Evolutionary conservation across 2,329 filamentous ascomycete genomes (phyloP).

Genomic region (Colletotrichum spinosum): DNA sequence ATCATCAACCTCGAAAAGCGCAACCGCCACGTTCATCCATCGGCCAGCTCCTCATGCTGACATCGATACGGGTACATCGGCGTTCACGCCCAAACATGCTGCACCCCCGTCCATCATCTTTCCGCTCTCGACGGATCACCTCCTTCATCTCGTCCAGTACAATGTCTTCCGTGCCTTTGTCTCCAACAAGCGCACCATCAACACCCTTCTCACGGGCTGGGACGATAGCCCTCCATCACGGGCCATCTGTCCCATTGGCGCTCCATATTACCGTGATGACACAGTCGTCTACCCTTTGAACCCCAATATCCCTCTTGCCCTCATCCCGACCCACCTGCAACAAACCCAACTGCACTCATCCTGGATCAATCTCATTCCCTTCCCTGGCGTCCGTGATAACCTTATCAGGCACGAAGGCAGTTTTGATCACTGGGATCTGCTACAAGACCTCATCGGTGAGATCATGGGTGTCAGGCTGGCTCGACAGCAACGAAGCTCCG

Average conservation of each 20-base stretch:
- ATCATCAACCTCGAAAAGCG: too few relatives aligned
- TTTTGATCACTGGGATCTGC: constrained; percentile 25
- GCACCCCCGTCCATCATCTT: neutral
- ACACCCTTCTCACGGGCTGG: constrained; percentile 8
- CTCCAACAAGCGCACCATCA: constrained; percentile 8
- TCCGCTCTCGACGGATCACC: constrained; percentile 26
- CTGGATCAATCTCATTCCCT: constrained; percentile 35
- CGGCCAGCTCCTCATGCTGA: too few relatives aligned
- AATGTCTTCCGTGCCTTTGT: constrained; percentile 35
- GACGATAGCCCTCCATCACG: neutral
- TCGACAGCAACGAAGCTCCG: neutral
- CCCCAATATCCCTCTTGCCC: constrained; percentile 27
- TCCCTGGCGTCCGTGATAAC: constrained; percentile 29
- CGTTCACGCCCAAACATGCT: neutral
- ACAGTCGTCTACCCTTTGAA: constrained; percentile 27
- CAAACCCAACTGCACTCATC: constrained; percentile 11
- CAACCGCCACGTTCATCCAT: too few relatives aligned
- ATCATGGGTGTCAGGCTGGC: constrained; percentile 13
- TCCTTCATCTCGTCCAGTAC: constrained; percentile 33
- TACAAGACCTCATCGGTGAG: constrained; percentile 27
- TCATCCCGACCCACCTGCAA: constrained; percentile 21
- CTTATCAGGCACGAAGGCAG: constrained; percentile 24
- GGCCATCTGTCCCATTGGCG: neutral
- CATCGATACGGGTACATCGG: constrained; percentile 16
- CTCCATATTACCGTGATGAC: constrained; percentile 22